Conservation (phyloP, 2,329 filamentous ascomycete species). For the Diplocarpon mali region DNA sequence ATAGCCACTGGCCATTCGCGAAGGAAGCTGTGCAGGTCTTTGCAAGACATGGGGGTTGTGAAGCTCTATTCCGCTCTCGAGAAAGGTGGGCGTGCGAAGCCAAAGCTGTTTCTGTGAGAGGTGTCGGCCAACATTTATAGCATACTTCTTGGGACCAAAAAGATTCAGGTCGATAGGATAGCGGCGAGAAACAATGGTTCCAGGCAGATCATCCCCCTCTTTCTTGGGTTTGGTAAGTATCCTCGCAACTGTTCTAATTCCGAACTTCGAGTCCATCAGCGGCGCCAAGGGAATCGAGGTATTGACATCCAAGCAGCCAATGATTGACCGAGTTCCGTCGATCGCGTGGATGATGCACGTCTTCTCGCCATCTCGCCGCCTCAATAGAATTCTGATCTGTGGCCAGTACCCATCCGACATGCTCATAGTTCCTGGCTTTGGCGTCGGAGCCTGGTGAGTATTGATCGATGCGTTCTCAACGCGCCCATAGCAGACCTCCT, state of each 20-base stretch:
- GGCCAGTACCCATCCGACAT: slow-evolving; percentile 55
- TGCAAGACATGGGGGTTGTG: slow-evolving; percentile 58
- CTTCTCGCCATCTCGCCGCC: slow-evolving; percentile 43
- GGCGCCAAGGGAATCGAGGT: slow-evolving; percentile 58
- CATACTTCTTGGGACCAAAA: slow-evolving; percentile 63
- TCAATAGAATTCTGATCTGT: slow-evolving; percentile 60
- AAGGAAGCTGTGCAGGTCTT: slow-evolving; percentile 18
- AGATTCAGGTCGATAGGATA: slow-evolving; percentile 63
- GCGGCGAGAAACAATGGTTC: slow-evolving; percentile 45
- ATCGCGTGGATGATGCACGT: slow-evolving; percentile 57
- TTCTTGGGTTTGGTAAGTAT: slow-evolving; percentile 56
- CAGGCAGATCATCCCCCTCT: slow-evolving; percentile 48
- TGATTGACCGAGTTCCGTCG: slow-evolving; percentile 59
- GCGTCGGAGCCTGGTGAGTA: slow-evolving; percentile 56
- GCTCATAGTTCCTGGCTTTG: slow-evolving; percentile 50
- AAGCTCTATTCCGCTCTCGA: slow-evolving; percentile 58
- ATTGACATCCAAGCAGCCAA: slow-evolving; percentile 63
- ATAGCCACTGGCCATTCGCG: slow-evolving; percentile 25
- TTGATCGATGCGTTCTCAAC: slow-evolving; percentile 57
- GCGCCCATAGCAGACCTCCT: slow-evolving; percentile 74
- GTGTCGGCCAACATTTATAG: slow-evolving; percentile 52
- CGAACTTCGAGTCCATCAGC: slow-evolving; percentile 57
- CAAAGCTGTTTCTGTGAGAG: slow-evolving; percentile 56
- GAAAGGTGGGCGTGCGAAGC: slow-evolving; percentile 53
- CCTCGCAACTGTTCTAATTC: slow-evolving; percentile 60